Evolutionary conservation across 257 asterid genomes (phyloP).

Genomic region (Ilex aquifolium): DNA sequence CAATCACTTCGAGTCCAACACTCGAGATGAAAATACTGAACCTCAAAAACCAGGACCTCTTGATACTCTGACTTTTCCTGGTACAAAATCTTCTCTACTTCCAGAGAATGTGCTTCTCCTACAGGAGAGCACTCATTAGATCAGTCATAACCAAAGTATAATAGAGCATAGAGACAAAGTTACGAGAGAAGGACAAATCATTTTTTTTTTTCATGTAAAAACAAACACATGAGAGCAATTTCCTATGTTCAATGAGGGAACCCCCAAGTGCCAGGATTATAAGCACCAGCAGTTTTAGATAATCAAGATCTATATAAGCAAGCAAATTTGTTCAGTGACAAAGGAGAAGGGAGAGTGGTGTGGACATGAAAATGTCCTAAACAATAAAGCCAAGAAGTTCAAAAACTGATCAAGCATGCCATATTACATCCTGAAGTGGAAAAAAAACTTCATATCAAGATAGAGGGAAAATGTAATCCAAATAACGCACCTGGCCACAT

Average conservation of each 20-base stretch:
- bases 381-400: background rate
- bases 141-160: background rate
- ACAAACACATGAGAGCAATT: background rate
- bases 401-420: background rate
- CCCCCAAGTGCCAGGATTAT: no score
- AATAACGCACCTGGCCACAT: slow-evolving; percentile 92
- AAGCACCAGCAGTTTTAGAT: no score
- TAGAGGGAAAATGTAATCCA: background rate
- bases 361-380: background rate
- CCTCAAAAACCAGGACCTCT: slow-evolving; percentile 96
- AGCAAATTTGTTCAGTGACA: no score
- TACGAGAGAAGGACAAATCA: no score
- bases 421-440: background rate
- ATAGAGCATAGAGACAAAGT: background rate
- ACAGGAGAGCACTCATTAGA: slow-evolving; percentile 5
- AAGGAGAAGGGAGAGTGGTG: background rate
- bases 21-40: slow-evolving; percentile 22
- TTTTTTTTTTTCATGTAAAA: background rate
- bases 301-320: no score
- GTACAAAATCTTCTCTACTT: slow-evolving; percentile 73
- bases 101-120: slow-evolving; percentile 96
- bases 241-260: background rate
- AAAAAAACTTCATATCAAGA: background rate
- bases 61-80: slow-evolving; percentile 76
- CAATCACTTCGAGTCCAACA: background rate